Base-by-base conservation (phyloP, 768 basidiomycete genomes). In the Psilocybe cyanescens region DNA sequence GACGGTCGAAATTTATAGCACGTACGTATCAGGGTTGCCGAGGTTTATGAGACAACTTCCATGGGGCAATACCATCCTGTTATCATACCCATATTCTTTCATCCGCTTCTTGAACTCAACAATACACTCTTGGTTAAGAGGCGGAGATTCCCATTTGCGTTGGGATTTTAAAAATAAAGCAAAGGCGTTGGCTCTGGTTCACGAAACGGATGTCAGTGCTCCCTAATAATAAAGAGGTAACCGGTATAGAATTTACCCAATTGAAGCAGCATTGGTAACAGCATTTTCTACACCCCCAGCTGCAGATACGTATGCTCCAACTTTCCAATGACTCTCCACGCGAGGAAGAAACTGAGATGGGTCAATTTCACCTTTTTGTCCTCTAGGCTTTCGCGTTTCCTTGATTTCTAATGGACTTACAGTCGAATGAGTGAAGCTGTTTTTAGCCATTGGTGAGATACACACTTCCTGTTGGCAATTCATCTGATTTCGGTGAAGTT, bases 1-100 rank as follows among this genome's bases (percentile, higher is more conserved):
- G 33, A 35, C 1, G 33, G 57, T 48, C 35, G 37, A 7, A 31
- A 24, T 24, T 24, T 45, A 58, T 28, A n/a, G 3, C 24, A 74
- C 90, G 58, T 54, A 92, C 91, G 65, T 64, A 60, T 94, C 90
- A 0, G 90, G 88, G 71, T 94, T 94, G 45, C 87, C 94, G 1
- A 95, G 81, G 68, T 95, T 95, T 52, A 95, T 83, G 30, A 95
- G 82, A 71, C 95, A 95, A 65, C 86, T 93, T 30, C 92, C 93
- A 65, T 95, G 94, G 1, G 92, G 92, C 2, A 96, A 75, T 1
- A 95, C 79, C 61, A 89, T 75, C n/a, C 76, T 74, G 2, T 82
- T 74, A 0, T 82, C 75, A 70, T 94, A 94, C 1, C 84, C 83
- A 61, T 87, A 83, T 33, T 81, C 79, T 57, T 75, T 67, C 84